These are phyloP conservation scores for Canavalia gladiata DNA, from an alignment of 306 rosid genomes.

Conservation along the genomic window DNA sequence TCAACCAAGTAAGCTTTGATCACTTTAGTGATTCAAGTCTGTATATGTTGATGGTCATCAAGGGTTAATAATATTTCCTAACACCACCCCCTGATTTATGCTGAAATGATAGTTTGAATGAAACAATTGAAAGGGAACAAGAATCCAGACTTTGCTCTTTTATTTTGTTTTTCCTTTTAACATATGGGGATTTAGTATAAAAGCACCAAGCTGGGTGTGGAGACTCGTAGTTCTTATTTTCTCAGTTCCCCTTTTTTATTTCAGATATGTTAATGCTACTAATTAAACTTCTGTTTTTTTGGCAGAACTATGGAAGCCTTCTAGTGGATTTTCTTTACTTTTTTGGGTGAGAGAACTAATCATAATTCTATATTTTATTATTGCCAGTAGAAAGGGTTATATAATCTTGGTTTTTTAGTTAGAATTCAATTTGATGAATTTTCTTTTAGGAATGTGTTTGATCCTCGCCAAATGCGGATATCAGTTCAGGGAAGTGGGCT, in stretches of 20 bases:
- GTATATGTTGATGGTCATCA: constrained; percentile 5
- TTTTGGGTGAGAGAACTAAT: constrained; percentile 79
- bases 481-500: constrained; percentile 98
- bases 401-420: constrained; percentile 4
- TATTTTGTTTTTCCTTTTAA: not conserved
- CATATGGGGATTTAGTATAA: constrained; percentile 3
- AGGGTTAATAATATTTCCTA: not conserved
- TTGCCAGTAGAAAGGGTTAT: constrained; percentile 41
- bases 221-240: constrained; percentile 12
- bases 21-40: constrained; percentile 34
- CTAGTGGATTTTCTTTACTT: constrained; percentile 91
- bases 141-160: not conserved
- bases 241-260: constrained; percentile 27
- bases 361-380: constrained; percentile 31
- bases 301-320: constrained; percentile 93
- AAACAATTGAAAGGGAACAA: constrained; percentile 20
- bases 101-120: constrained; percentile 35
- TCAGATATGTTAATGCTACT: constrained; percentile 40
- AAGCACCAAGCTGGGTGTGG: constrained; percentile 8
- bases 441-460: constrained; percentile 84
- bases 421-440: constrained; percentile 27
- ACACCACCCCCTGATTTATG: constrained; percentile 13
- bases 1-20: constrained; percentile 76
- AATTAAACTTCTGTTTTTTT: constrained; percentile 43
- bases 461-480: constrained; percentile 96